Percentiles rank a stretch among this genome's conserved stretches.
Conservation (phyloP, 768 basidiomycete species). For the Coprinopsis sp. region DNA sequence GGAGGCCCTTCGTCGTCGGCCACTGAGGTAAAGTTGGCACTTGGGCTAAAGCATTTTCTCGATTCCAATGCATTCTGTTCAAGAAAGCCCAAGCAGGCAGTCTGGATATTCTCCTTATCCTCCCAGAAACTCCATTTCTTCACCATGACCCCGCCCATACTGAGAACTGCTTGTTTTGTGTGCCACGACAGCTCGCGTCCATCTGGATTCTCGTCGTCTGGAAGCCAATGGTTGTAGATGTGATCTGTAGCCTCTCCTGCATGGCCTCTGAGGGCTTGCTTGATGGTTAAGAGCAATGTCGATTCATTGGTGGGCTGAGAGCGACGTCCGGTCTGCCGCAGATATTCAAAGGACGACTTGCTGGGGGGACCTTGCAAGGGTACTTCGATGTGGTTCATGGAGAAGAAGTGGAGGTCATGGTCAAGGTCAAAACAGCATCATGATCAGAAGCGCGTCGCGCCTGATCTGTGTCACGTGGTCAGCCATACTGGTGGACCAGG, state of each 20-base stretch:
- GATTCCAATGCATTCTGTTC: slow-evolving; percentile 40
- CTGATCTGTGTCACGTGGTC: no score
- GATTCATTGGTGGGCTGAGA: slow-evolving; percentile 26
- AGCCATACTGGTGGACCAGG: no score
- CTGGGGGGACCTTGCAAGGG: slow-evolving; percentile 38
- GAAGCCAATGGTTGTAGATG: slow-evolving; percentile 39
- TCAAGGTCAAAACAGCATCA: background rate
- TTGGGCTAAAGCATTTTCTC: slow-evolving; percentile 21
- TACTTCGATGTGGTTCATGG: slow-evolving; percentile 26
- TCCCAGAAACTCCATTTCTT: slow-evolving; percentile 73
- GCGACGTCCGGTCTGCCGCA: slow-evolving; percentile 26
- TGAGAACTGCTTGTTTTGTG: slow-evolving; percentile 54
- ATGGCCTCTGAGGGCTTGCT: slow-evolving; percentile 53
- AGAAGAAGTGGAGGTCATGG: background rate
- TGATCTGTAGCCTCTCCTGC: slow-evolving; percentile 37
- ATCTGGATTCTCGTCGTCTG: slow-evolving; percentile 33
- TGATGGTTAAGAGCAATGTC: slow-evolving; percentile 52
- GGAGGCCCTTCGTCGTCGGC: slow-evolving; percentile 22
- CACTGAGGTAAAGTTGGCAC: slow-evolving; percentile 28
- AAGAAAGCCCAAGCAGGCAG: slow-evolving; percentile 73
- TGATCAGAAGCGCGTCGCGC: no score
- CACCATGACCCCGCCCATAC: slow-evolving; percentile 60
- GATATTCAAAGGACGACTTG: slow-evolving; percentile 41
- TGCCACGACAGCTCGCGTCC: slow-evolving; percentile 74
- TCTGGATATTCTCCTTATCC: slow-evolving; percentile 71